phyloP scores from a whole-genome alignment of 140 eudicot species.

The Bidens hawaiensis region DNA sequence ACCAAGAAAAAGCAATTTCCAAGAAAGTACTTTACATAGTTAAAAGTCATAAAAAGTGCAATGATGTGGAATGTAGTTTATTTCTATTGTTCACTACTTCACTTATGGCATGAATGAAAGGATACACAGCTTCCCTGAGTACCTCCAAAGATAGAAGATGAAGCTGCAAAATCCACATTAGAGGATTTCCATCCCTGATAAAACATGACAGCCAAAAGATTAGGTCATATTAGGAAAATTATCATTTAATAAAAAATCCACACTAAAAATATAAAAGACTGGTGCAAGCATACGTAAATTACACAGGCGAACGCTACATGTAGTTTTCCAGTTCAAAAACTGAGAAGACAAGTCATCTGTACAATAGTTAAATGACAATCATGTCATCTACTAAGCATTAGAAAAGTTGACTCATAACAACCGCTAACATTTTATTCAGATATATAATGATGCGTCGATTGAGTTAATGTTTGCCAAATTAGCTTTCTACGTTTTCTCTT shows the following conservation, averaged over 20 bases:
- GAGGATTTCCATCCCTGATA: slow-evolving; percentile 50
- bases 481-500: slow-evolving; percentile 4
- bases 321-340: not conserved
- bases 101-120: slow-evolving; percentile 36
- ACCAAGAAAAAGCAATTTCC: slow-evolving; percentile 4
- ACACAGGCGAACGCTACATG: slow-evolving; percentile 1
- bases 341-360: not conserved
- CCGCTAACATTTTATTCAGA: not conserved
- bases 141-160: slow-evolving; percentile 96
- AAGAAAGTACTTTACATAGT: slow-evolving; percentile 2
- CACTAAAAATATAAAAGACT: slow-evolving; percentile 3
- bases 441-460: not conserved
- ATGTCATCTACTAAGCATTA: not conserved
- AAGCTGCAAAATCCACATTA: slow-evolving; percentile 58
- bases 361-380: not conserved
- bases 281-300: not conserved
- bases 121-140: slow-evolving; percentile 96
- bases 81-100: not conserved
- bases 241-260: slow-evolving; percentile 13
- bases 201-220: slow-evolving; percentile 10
- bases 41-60: not conserved
- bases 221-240: slow-evolving; percentile 9
- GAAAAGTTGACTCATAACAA: not conserved
- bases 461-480: not conserved
- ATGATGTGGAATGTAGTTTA: slow-evolving; percentile 17